Percentiles rank a stretch among this genome's conserved stretches.
Evolutionary conservation across 1,284 basidiomycete species (phyloP).

Genomic region (Ceraceosorus bombacis): DNA sequence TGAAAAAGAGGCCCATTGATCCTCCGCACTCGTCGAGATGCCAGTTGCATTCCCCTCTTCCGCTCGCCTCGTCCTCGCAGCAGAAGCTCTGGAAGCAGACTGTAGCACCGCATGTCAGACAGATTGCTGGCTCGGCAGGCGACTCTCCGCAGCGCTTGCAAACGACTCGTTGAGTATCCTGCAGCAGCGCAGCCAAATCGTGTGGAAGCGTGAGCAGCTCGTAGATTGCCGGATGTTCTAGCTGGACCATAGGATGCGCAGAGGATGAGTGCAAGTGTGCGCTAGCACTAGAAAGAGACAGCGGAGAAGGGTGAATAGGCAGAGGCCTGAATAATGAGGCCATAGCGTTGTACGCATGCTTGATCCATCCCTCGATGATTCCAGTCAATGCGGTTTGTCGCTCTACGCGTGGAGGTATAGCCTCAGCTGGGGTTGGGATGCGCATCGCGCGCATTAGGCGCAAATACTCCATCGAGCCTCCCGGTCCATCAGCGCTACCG

Average conservation of each 20-base stretch:
- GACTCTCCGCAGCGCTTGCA: slow-evolving; percentile 73
- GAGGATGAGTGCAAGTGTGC: slow-evolving; percentile 27
- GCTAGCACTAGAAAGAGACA: slow-evolving; percentile 8
- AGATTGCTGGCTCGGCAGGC: slow-evolving; percentile 80
- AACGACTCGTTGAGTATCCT: slow-evolving; percentile 60
- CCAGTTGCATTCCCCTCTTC: slow-evolving; percentile 76
- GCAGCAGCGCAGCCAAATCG: slow-evolving; percentile 75
- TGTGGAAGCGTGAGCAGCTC: slow-evolving; percentile 72
- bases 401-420: slow-evolving; percentile 34
- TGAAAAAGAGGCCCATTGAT: slow-evolving; percentile 77
- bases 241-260: slow-evolving; percentile 51
- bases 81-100: slow-evolving; percentile 90
- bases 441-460: slow-evolving; percentile 29
- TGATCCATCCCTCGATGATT: slow-evolving; percentile 47
- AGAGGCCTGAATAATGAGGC: slow-evolving; percentile 45
- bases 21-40: slow-evolving; percentile 92
- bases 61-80: slow-evolving; percentile 61
- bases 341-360: slow-evolving; percentile 43
- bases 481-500: neutral
- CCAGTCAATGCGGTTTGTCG: slow-evolving; percentile 41
- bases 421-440: slow-evolving; percentile 35
- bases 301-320: slow-evolving; percentile 34
- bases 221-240: slow-evolving; percentile 77
- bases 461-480: slow-evolving; percentile 24
- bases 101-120: slow-evolving; percentile 78